These are phyloP conservation scores for Xylariaceae sp. DNA, from an alignment of 2,329 filamentous ascomycete species.

Conservation along the genomic window DNA sequence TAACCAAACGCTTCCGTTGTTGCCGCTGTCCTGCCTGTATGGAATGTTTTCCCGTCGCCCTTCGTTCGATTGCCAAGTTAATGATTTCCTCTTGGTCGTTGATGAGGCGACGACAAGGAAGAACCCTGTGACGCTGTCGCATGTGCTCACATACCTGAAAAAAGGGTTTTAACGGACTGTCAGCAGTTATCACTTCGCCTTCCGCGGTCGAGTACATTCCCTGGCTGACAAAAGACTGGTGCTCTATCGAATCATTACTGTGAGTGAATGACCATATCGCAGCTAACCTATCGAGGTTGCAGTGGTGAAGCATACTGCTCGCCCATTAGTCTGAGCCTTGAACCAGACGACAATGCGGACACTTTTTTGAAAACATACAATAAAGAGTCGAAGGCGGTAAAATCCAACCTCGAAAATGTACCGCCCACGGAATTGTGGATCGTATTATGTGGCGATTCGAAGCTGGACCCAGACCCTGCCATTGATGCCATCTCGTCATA, in stretches of 20 bases:
- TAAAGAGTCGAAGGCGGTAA: slow-evolving; percentile 43
- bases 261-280: slow-evolving; percentile 44
- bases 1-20: slow-evolving; percentile 36
- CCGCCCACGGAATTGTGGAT: slow-evolving; percentile 39
- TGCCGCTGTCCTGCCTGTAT: slow-evolving; percentile 37
- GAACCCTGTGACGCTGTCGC: background rate
- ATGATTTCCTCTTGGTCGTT: background rate
- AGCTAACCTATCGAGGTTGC: slow-evolving; percentile 57
- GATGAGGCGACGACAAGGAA: background rate
- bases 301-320: slow-evolving; percentile 46
- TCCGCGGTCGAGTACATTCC: slow-evolving; percentile 39
- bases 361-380: slow-evolving; percentile 35
- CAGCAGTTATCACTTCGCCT: slow-evolving; percentile 38
- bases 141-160: slow-evolving; percentile 30
- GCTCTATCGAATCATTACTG: slow-evolving; percentile 28
- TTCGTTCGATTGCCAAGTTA: slow-evolving; percentile 4
- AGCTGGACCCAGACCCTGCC: slow-evolving; percentile 35
- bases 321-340: background rate
- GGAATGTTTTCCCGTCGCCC: slow-evolving; percentile 33
- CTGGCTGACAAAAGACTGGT: slow-evolving; percentile 26
- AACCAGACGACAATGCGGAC: background rate
- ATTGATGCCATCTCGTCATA: slow-evolving; percentile 38
- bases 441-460: slow-evolving; percentile 42
- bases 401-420: slow-evolving; percentile 31
- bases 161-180: slow-evolving; percentile 48